Conservation (phyloP, 257 asterid species). For the Primulina huaijiensis region DNA sequence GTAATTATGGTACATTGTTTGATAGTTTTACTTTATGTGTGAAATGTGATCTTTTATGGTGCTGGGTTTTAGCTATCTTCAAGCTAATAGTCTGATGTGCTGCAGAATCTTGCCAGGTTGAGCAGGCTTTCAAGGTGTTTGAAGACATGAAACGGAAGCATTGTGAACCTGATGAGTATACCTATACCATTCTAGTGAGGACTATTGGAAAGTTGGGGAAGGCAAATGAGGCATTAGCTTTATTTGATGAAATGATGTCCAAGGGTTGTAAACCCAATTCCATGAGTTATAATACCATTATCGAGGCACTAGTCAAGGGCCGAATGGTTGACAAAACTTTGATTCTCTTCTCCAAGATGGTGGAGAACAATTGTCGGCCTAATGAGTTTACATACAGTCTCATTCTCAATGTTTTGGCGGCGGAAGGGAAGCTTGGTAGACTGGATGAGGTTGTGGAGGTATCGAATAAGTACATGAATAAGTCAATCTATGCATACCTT, state of each 20-base stretch:
- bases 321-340: slow-evolving; percentile 60
- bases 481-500: slow-evolving; percentile 75
- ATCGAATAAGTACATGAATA: slow-evolving; percentile 75
- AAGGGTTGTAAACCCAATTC: slow-evolving; percentile 68
- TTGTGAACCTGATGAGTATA: slow-evolving; percentile 78
- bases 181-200: slow-evolving; percentile 78
- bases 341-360: slow-evolving; percentile 77
- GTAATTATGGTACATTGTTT: neutral
- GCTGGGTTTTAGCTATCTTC: slow-evolving; percentile 18
- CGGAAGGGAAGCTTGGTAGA: slow-evolving; percentile 74
- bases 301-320: slow-evolving; percentile 68
- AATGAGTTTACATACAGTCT: slow-evolving; percentile 83
- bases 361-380: slow-evolving; percentile 78
- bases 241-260: slow-evolving; percentile 77
- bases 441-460: slow-evolving; percentile 76
- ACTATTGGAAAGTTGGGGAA: slow-evolving; percentile 73
- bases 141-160: slow-evolving; percentile 80
- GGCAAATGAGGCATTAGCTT: slow-evolving; percentile 55
- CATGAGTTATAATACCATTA: slow-evolving; percentile 80
- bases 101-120: slow-evolving; percentile 76
- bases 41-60: slow-evolving; percentile 1
- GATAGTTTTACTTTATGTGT: neutral
- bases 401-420: slow-evolving; percentile 59
- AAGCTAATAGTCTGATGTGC: slow-evolving; percentile 61
- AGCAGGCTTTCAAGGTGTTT: slow-evolving; percentile 56